Conservation (phyloP, 495 filamentous ascomycete species). For the Penicillium maclennaniae region DNA sequence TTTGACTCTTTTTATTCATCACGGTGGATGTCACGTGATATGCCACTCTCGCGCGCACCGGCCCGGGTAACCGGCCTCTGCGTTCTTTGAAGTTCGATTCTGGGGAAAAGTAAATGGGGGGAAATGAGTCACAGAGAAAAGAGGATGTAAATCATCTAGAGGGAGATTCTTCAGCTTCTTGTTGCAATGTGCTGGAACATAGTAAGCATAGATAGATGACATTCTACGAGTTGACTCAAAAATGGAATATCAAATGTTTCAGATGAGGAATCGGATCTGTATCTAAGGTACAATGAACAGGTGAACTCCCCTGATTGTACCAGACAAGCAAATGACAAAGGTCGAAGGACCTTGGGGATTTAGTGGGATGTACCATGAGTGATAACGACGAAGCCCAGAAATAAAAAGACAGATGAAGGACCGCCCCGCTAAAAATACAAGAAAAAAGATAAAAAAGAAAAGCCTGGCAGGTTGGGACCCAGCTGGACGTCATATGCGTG, state of each 20-base stretch:
- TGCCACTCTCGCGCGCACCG: background rate
- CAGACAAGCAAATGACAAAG: background rate
- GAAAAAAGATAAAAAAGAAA: background rate
- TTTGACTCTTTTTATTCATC: background rate
- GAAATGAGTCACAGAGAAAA: background rate
- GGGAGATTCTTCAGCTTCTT: background rate
- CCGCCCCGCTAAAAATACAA: constrained; percentile 32
- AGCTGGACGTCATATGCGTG: background rate
- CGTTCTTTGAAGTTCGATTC: background rate
- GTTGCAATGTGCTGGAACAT: background rate
- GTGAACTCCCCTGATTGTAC: background rate
- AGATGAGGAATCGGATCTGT: background rate
- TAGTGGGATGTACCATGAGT: background rate
- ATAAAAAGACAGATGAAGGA: constrained; percentile 1
- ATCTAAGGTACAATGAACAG: background rate
- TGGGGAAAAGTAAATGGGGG: background rate
- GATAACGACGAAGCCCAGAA: background rate
- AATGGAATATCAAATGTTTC: background rate
- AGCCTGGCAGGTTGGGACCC: background rate
- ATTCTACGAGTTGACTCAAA: no score
- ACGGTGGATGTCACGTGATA: background rate
- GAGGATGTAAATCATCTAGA: background rate
- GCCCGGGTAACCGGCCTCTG: constrained; percentile 10
- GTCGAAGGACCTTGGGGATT: background rate
- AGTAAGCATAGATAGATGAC: no score